These are phyloP conservation scores for Rhodotorula kratochvilovae DNA, from an alignment of 768 basidiomycete species.

Conservation along the genomic window DNA sequence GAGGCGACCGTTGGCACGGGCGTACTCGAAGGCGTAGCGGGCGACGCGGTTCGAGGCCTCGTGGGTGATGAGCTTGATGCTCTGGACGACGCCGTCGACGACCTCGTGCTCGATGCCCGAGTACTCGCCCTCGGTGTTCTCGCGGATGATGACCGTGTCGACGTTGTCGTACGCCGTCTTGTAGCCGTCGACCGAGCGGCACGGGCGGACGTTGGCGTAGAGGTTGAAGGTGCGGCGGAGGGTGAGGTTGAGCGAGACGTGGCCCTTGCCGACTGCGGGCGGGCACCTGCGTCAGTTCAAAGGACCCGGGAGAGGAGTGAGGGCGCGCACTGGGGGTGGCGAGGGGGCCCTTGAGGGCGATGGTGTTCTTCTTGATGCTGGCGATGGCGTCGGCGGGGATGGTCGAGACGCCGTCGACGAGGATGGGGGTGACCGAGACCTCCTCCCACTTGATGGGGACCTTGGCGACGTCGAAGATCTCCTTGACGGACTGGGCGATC, in stretches of 20 bases:
- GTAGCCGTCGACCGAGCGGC: conserved; percentile 89
- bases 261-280: conserved; percentile 84
- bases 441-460: conserved; percentile 99
- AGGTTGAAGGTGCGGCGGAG: conserved; percentile 95
- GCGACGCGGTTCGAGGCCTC: conserved; percentile 98
- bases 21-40: conserved; percentile 96
- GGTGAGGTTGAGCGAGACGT: conserved; percentile 95
- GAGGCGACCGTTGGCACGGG: conserved; percentile 76
- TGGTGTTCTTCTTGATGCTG: conserved; percentile 92
- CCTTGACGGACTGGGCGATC: conserved; percentile 91
- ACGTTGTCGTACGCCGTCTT: conserved; percentile 99
- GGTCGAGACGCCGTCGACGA: conserved; percentile 92
- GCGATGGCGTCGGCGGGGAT: conserved; percentile 88
- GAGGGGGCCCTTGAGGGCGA: conserved; percentile 94
- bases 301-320: not conserved
- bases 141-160: conserved; percentile 94
- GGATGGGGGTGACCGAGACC: conserved; percentile 87
- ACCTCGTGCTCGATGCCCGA: conserved; percentile 99
- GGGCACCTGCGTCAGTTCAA: not conserved
- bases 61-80: conserved; percentile 99
- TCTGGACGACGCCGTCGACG: conserved; percentile 96
- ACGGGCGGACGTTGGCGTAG: conserved; percentile 97
- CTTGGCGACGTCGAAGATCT: conserved; percentile 82
- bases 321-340: conserved; percentile 74
- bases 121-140: conserved; percentile 99